Evolutionary conservation across 805 yeast species (phyloP).

Genomic region (Zygoascus tannicola): DNA sequence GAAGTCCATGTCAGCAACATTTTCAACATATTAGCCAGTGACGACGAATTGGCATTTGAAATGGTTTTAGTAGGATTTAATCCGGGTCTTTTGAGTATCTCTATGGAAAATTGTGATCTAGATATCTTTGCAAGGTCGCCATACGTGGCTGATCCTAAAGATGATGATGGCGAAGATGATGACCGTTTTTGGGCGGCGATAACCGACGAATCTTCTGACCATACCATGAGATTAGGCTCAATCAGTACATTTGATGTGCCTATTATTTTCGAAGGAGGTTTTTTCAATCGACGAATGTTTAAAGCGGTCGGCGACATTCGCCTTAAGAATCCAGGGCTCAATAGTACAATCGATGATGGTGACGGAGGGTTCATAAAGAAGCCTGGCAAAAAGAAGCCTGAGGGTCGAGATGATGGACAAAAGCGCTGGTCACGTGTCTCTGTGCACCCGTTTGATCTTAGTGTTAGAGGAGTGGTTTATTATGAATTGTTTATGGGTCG

Average conservation of each 20-base stretch:
- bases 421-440: conserved; percentile 67
- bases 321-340: conserved; percentile 59
- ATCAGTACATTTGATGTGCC: conserved; percentile 61
- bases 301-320: conserved; percentile 62
- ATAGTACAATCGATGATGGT: conserved; percentile 20
- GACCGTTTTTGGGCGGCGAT: background rate
- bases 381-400: background rate
- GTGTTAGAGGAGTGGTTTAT: conserved; percentile 70
- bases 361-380: conserved; percentile 3
- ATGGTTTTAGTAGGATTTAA: conserved; percentile 70
- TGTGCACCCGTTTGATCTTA: conserved; percentile 75
- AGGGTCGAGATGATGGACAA: conserved; percentile 16
- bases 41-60: conserved; percentile 77
- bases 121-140: conserved; percentile 59
- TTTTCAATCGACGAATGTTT: conserved; percentile 52
- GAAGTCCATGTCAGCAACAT: conserved; percentile 53
- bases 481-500: conserved; percentile 60
- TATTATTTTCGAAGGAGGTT: conserved; percentile 64
- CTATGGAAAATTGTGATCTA: conserved; percentile 55
- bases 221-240: conserved; percentile 71
- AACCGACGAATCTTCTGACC: conserved; percentile 24
- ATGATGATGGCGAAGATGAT: conserved; percentile 17
- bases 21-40: conserved; percentile 64
- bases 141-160: conserved; percentile 14
- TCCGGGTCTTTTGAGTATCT: conserved; percentile 73